phyloP scores from a whole-genome alignment of 1,284 basidiomycete genomes.

The Ganoderma resinaceum region DNA sequence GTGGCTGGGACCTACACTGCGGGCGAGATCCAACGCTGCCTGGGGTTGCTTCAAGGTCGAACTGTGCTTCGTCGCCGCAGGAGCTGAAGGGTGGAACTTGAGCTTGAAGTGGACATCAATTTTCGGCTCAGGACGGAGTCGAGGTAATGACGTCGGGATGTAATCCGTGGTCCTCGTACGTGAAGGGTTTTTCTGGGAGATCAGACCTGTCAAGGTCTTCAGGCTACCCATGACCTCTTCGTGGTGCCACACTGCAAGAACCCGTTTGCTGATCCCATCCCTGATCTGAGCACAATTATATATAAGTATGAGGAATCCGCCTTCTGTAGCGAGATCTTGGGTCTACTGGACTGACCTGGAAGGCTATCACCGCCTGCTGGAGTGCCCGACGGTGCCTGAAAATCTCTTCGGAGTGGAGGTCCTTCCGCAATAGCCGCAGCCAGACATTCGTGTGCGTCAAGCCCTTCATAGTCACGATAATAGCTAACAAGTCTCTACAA shows the following conservation, averaged over 20 bases:
- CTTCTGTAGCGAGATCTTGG: neutral
- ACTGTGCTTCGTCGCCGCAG: too few relatives aligned
- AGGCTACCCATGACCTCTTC: neutral
- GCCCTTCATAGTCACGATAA: neutral
- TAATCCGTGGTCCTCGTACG: too few relatives aligned
- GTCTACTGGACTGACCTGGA: neutral
- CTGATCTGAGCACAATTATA: neutral
- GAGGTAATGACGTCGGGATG: too few relatives aligned
- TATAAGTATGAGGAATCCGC: neutral
- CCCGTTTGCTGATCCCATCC: neutral
- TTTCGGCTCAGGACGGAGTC: too few relatives aligned
- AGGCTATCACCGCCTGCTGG: neutral
- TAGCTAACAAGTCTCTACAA: neutral
- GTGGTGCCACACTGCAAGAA: neutral
- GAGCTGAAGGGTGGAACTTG: too few relatives aligned
- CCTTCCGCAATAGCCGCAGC: neutral
- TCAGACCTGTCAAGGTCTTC: neutral
- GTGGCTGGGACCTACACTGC: too few relatives aligned
- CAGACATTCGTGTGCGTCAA: neutral
- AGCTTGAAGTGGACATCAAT: too few relatives aligned
- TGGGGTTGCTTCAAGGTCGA: too few relatives aligned
- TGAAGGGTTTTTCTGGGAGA: neutral
- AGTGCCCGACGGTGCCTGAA: neutral
- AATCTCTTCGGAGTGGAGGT: neutral
- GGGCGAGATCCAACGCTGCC: too few relatives aligned